Base-by-base conservation (phyloP, 176 grass and related monocot species). In the Thinopyrum elongatum region DNA sequence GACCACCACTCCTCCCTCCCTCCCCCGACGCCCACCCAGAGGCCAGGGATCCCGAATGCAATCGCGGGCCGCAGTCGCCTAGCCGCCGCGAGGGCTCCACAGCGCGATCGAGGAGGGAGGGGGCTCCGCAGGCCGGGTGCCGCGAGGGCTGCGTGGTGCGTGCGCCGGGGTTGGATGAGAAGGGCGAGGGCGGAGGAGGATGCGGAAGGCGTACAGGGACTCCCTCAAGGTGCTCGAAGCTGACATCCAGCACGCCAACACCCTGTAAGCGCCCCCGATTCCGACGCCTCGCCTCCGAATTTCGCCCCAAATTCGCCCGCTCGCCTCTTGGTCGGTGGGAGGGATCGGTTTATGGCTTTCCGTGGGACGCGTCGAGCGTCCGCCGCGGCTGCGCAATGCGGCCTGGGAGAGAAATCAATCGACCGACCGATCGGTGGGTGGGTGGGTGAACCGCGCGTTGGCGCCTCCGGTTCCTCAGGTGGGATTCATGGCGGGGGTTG, bases 151-250 rank as follows among this genome's bases (percentile, higher is more conserved):
- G 49, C 49, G 53, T 22, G 53, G 53, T 3, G 53, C 53, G 53
- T 58, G 53, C 34, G 68, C 76, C 77, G 44, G 33, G 31, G 63
- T 80, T 89, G 90, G 87, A 86, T 89, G 87, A 92, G 83, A 87
- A 86, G 83, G 83, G 70, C 59, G 69, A 60, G 36, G 66, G 72
- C 2, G 62, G 49, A 53, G 49, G 70, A 89, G 83, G 75, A 97
- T 94, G 95, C 84, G 88, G 84, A 94, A 94, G 83, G 91, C 90
- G 70, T 97, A 94, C 92, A 97, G 85, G 95, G 90, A 97, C 44
- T 97, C 92, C 65, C 82, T 97, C 84, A 97, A 97, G 90, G 82
- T 92, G 83, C 92, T 94, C n/a, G 92, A 97, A 94, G 95, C 95
- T 89, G 92, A 94, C 86, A 97, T 97, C 87, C 88, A 94, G 88